Base-by-base conservation (phyloP, 1,284 basidiomycete species). In the Malassezia sp. region DNA sequence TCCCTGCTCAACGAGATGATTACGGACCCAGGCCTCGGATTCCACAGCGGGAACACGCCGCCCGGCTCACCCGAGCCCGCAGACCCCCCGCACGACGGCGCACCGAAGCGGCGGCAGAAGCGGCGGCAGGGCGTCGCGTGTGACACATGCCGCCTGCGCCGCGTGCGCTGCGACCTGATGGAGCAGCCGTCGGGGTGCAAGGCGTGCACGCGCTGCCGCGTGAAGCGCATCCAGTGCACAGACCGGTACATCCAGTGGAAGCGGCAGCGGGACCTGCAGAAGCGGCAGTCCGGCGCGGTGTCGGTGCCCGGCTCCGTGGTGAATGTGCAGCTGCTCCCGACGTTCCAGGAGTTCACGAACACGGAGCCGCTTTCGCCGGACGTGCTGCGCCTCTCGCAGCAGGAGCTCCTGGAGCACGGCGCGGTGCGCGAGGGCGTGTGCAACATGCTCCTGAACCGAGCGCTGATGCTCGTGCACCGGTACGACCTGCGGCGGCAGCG, bases 51-150 rank as follows among this genome's bases (percentile, higher is more conserved):
- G 45, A 35, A 2, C 29, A 18, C 17, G 10, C 10, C 15, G 15
- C 21, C 15, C 15, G 34, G 23, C 23, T 26, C 14, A 15, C 23
- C 10, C 4, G 15, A 4, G n/a, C 21, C 22, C 11, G n/a, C n/a
- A 0, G 11, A 15, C 26, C 26, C 8, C n/a, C 21, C 8, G n/a
- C 7, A n/a, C 26, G 22, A 15, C 11, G 20, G 28, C 20, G 30
- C 5, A 4, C 7, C 32, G n/a, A 51, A 53, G 49, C 51, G 58
- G 22, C 60, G 60, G 8, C 35, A 45, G 14, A 67, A 67, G 47
- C 57, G 65, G 11, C 62, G 66, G 31, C 65, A 68, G 49, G 65
- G 65, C 9, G 65, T 68, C 3, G 65, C 65, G 7, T 68, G 65
- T 42, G 65, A 68, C 29, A 64, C 63, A 6, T 68, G 65, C 42